Base-by-base conservation (phyloP, 2,329 filamentous ascomycete genomes). In the Fusarium domesticum region DNA sequence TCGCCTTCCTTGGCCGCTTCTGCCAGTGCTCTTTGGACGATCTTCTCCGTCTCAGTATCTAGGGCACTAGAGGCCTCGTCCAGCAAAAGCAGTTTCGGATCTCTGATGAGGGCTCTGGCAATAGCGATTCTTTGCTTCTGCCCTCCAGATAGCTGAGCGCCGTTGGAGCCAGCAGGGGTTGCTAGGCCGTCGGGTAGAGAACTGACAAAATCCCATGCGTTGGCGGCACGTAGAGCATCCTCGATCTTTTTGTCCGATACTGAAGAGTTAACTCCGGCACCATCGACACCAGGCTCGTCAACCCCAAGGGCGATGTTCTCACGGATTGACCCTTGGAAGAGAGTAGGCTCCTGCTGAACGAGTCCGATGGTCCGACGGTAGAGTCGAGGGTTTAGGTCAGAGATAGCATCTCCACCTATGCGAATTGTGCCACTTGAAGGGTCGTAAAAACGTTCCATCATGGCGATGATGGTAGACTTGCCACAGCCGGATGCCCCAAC, bases 241-340 rank as follows among this genome's bases (percentile, higher is more conserved):
- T 70, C 62, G 7, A 78, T 70, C 20, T 66, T 59, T 7, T 61
- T 61, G 25, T 59, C 47, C 3, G 53, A 49, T 15, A 60, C 45
- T 5, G 46, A 37, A 6, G 43, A 42, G 18, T 30, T 25, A 12
- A 41, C 20, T 4, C 47, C 48, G 0, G 42, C 37, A 4, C 37
- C 36, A 20, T 51, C 46, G 6, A 40, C 43, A 15, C 47, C 39
- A 3, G 49, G 49, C 20, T 56, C 52, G 28, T 59, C 58, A 11
- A 61, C 33, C 4, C 58, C 56, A n/a, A 60, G 54, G 18, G 56
- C 52, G 34, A 97, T 96, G 55, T 93, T 93, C 60, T 92, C 87
- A 4, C 86, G 85, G 54, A 93, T 85, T 0, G 85, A 85, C 18
- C 87, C 88, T 3, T 84, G 89, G 66, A 91, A 90, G 3, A 98